Percentiles rank a stretch among this genome's conserved stretches.
phyloP scores from a whole-genome alignment of 2,329 filamentous ascomycete species.

The Rhexocercosporidium sp. region DNA sequence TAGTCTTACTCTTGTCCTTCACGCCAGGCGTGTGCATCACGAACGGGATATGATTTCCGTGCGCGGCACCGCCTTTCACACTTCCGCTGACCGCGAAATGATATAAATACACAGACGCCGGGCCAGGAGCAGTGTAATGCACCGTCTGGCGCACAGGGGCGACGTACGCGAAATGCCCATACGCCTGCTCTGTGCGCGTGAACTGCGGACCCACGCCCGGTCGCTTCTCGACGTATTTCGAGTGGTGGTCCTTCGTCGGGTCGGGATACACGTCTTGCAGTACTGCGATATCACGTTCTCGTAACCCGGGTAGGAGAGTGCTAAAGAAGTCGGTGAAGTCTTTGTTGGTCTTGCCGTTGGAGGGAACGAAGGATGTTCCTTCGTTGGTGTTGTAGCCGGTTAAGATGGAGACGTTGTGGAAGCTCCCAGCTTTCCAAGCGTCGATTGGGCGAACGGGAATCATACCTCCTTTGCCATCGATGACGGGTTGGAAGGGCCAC shows the following conservation, averaged over 20 bases:
- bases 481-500: constrained; percentile 73
- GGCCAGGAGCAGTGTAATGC: constrained; percentile 44
- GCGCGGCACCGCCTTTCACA: constrained; percentile 45
- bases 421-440: constrained; percentile 59
- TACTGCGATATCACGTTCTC: constrained; percentile 54
- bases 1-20: constrained; percentile 12
- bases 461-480: constrained; percentile 60
- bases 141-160: constrained; percentile 67
- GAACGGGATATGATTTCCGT: constrained; percentile 51
- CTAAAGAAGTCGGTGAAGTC: constrained; percentile 67
- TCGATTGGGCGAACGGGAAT: constrained; percentile 63
- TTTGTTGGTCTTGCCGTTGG: constrained; percentile 49
- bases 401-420: constrained; percentile 64
- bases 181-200: constrained; percentile 62
- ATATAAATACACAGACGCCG: constrained; percentile 57
- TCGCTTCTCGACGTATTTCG: constrained; percentile 48
- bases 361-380: constrained; percentile 67
- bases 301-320: constrained; percentile 63
- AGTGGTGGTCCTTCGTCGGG: constrained; percentile 49
- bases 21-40: constrained; percentile 47
- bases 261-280: constrained; percentile 69
- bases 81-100: constrained; percentile 58
- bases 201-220: constrained; percentile 57
- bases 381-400: constrained; percentile 76
- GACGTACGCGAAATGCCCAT: constrained; percentile 69